phyloP scores from a whole-genome alignment of 208 protist genomes.

The Trypanosoma brucei region DNA sequence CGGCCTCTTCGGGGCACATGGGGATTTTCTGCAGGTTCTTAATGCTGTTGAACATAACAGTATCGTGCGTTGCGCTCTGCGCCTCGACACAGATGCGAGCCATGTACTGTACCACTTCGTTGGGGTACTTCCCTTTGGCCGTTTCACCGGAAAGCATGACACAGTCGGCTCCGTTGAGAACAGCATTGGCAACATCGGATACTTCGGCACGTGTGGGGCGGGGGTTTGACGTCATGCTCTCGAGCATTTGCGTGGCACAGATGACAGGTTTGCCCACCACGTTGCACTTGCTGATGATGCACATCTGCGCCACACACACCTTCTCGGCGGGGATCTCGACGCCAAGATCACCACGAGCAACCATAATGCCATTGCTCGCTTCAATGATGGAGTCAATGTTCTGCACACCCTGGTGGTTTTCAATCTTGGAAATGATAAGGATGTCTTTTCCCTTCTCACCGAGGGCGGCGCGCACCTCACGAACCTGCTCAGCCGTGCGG shows the following conservation, averaged over 20 bases:
- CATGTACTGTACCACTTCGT: constrained; percentile 96
- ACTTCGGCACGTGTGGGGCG: constrained; percentile 98
- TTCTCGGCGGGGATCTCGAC: constrained; percentile 98
- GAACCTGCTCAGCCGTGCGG: constrained; percentile 91
- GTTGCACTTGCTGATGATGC: constrained; percentile 98
- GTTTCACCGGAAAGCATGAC: constrained; percentile 99
- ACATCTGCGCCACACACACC: constrained; percentile 98
- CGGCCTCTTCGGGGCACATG: constrained; percentile 83
- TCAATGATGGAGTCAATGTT: constrained; percentile 98
- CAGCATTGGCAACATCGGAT: constrained; percentile 96
- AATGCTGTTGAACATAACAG: constrained; percentile 82
- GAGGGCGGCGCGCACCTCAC: constrained; percentile 88
- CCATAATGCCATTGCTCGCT: constrained; percentile 98
- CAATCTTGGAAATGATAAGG: constrained; percentile 99
- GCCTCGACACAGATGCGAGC: constrained; percentile 87
- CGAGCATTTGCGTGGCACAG: constrained; percentile 99
- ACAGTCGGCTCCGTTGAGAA: constrained; percentile 98
- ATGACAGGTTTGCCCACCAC: constrained; percentile 97
- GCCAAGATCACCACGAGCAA: constrained; percentile 98
- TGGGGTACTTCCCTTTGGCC: constrained; percentile 96
- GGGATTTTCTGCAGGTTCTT: constrained; percentile 80
- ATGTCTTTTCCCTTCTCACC: constrained; percentile 88
- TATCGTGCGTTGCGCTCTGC: constrained; percentile 74
- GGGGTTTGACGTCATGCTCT: constrained; percentile 96
- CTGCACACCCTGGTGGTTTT: constrained; percentile 97